Base-by-base conservation (phyloP, 805 yeast genomes). In the Kuraishia ogatae region DNA sequence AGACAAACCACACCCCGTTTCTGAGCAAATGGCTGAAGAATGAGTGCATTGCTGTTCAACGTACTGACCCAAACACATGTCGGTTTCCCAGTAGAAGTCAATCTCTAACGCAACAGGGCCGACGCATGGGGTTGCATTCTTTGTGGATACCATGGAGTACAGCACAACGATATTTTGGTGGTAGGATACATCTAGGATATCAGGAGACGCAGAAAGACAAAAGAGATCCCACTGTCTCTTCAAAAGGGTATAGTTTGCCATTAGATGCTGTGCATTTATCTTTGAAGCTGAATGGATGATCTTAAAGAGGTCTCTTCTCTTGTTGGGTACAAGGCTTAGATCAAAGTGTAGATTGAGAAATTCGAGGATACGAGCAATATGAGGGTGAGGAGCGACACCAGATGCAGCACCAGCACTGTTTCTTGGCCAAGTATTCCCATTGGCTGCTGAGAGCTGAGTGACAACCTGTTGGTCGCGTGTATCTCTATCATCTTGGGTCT, bases 21-120 rank as follows among this genome's bases (percentile, higher is more conserved):
- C 97, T 0, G 84, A 77, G 66, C 99, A 94, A 0, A 74, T 70
- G 53, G 77, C 81, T 23, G 76, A 71, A 0, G 89, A 83, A n/a
- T 88, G 85, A 5, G 79, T 72, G 56, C 90, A 85, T 46, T 84
- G 75, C 54, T 85, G 87, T 63, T 96, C 97, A 49, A 94, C 82
- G 61, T 85, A 90, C 62, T 88, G 89, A 0, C 99, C 99, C 49
- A 96, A 70, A 10, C 96, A 85, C 64, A 87, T 85, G 66, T 96
- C 99, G 56, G 85, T 88, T 52, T 90, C 97, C 74, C 96, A 83
- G 66, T 93, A 94, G 64, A 79, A 96, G 58, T 92, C 97, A 52
- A 92, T 85, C 1, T 84, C 82, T 39, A 89, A 83, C n/a, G 83
- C 74, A 55, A 83, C 89, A 0, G 99, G 99, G 0, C 98, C 98